Conservation (phyloP, 148 eudicot species). For the Fagopyrum homotropicum region DNA sequence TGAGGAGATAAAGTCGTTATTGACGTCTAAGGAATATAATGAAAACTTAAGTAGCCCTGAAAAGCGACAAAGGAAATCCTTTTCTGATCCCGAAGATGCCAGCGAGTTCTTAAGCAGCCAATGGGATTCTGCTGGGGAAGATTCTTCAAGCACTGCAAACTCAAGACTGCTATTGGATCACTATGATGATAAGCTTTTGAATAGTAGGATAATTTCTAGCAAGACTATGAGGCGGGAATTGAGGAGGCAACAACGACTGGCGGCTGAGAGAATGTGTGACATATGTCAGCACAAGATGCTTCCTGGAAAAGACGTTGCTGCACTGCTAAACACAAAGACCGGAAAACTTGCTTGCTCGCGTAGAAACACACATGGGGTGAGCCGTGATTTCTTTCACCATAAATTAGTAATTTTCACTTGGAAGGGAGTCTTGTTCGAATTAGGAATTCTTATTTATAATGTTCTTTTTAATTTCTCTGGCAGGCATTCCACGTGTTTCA, state of each 20-base stretch:
- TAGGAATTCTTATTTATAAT: neutral
- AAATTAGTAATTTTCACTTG: slow-evolving; percentile 8
- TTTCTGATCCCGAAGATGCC: slow-evolving; percentile 63
- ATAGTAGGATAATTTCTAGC: slow-evolving; percentile 41
- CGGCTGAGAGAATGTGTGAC: slow-evolving; percentile 74
- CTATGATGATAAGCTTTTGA: slow-evolving; percentile 57
- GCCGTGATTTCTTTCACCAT: neutral
- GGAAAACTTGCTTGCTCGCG: slow-evolving; percentile 82
- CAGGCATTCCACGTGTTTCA: slow-evolving; percentile 91
- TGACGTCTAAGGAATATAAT: slow-evolving; percentile 42
- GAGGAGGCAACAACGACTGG: slow-evolving; percentile 51
- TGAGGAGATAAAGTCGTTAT: slow-evolving; percentile 36
- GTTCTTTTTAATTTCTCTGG: slow-evolving; percentile 17
- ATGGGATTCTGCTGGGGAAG: slow-evolving; percentile 60
- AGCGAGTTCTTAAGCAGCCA: slow-evolving; percentile 39
- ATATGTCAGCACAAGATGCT: slow-evolving; percentile 88
- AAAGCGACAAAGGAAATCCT: slow-evolving; percentile 45
- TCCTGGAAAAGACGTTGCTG: slow-evolving; percentile 90
- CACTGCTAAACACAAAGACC: slow-evolving; percentile 67
- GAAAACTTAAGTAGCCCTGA: slow-evolving; percentile 26
- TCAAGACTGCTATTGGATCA: slow-evolving; percentile 36
- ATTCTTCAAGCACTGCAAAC: slow-evolving; percentile 39
- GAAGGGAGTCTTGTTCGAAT: neutral
- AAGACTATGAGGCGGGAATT: slow-evolving; percentile 53
- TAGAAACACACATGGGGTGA: slow-evolving; percentile 79